Base-by-base conservation (phyloP, 225 moss, liverwort and hornwort species). In the Polytrichum formosum region DNA sequence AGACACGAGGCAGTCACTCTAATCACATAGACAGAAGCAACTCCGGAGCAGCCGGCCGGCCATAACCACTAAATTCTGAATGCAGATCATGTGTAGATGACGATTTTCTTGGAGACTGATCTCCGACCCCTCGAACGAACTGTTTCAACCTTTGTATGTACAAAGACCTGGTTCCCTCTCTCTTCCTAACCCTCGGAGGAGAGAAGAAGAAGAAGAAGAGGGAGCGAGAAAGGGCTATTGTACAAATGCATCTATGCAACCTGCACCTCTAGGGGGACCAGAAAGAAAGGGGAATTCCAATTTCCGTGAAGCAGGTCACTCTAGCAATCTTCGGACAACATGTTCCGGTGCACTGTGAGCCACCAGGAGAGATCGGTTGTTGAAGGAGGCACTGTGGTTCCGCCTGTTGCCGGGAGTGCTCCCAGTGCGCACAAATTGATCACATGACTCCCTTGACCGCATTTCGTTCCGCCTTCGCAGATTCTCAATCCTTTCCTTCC, bases 191-290 rank as follows among this genome's bases (percentile, higher is more conserved):
- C 22, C 66, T 60, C 73, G 55, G 55, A 28, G 26, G 68, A 55
- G 53, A 37, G 53, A 20, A 70, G 67, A 70, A 30, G 64, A 65
- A 73, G 74, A 76, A 69, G 55, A 35, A 65, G 74, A 72, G 46
- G 46, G 46, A 46, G 46, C 73, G 67, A 77, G 78, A 81, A 77
- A 84, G 72, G 75, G 78, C 78, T 81, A 84, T 81, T 81, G 81
- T 84, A 84, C 84, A 84, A 84, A 81, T 84, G 84, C 84, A 84
- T 84, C 80, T 84, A 65, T 75, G 80, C 80, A 80, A 77, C 84
- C 77, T 84, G 77, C 84, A 84, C 84, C 84, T 72, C 64, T 77
- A 55, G 54, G 75, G 72, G 75, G 72, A 75, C 75, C 74, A 66
- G 29, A 23, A 29, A 20, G 53, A 7, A 28, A 46, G 46, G 46